Evolutionary conservation across 2,329 filamentous ascomycete species (phyloP).

Genomic region (Alternaria sp.): DNA sequence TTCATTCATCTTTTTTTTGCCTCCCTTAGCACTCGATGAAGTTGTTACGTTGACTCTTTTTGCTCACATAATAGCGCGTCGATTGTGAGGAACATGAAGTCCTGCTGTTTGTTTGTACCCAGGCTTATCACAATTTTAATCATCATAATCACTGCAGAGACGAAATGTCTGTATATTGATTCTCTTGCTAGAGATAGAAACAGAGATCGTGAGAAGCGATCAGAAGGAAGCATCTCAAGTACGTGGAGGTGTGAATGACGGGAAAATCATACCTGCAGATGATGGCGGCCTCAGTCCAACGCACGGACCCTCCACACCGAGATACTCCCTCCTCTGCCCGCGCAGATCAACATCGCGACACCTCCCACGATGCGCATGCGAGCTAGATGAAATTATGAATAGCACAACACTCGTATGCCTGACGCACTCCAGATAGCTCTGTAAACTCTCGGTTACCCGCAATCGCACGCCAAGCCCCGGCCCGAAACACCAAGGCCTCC

Average conservation of each 20-base stretch:
- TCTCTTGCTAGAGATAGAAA: background rate
- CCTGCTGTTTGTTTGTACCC: background rate
- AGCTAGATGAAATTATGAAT: background rate
- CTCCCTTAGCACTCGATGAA: background rate
- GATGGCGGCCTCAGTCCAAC: background rate
- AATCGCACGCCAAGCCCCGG: slow-evolving; percentile 21
- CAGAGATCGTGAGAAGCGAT: background rate
- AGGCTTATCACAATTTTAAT: background rate
- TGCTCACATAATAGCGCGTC: background rate
- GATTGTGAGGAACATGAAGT: background rate
- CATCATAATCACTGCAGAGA: background rate
- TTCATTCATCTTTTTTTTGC: background rate
- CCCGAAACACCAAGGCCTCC: slow-evolving; percentile 33
- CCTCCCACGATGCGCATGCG: background rate
- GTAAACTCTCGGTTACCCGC: background rate
- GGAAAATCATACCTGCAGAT: background rate
- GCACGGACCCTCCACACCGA: background rate
- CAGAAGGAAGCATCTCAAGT: background rate
- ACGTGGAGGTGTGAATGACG: background rate
- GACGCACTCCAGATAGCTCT: background rate
- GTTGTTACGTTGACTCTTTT: background rate
- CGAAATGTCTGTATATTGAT: background rate
- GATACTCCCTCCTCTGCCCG: background rate
- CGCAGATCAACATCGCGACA: background rate
- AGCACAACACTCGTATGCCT: background rate